A percentile compares a stretch with the other conserved stretches of the same genome.
Evolutionary conservation across 805 yeast genomes (phyloP).

Genomic region (Candida tibetensis): DNA sequence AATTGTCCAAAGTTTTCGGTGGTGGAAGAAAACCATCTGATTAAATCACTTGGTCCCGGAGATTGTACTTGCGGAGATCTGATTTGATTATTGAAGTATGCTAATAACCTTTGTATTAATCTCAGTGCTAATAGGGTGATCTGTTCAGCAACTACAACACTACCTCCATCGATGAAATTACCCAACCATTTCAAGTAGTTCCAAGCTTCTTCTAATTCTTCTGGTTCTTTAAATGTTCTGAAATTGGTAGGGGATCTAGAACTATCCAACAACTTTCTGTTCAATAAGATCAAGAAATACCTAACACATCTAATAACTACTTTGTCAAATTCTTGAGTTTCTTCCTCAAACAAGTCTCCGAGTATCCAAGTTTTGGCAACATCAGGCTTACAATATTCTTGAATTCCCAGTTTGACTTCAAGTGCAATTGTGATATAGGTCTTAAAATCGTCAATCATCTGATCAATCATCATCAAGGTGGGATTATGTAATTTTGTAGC

Average conservation of each 20-base stretch:
- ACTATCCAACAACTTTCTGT: slow-evolving; percentile 75
- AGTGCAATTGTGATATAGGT: slow-evolving; percentile 73
- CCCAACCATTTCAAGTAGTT: slow-evolving; percentile 74
- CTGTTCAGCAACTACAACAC: slow-evolving; percentile 75
- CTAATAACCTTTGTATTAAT: slow-evolving; percentile 63
- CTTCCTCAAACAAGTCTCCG: slow-evolving; percentile 58
- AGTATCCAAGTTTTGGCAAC: slow-evolving; percentile 67
- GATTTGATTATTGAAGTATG: slow-evolving; percentile 70
- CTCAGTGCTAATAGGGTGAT: slow-evolving; percentile 64
- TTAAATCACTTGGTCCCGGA: slow-evolving; percentile 35
- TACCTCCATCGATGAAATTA: slow-evolving; percentile 73
- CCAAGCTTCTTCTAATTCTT: slow-evolving; percentile 83
- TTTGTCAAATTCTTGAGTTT: slow-evolving; percentile 50
- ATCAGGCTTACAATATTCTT: slow-evolving; percentile 55
- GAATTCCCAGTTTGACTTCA: slow-evolving; percentile 65
- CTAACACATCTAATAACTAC: slow-evolving; percentile 71
- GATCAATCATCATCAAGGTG: slow-evolving; percentile 94
- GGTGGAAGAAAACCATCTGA: slow-evolving; percentile 65
- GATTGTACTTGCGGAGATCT: slow-evolving; percentile 51
- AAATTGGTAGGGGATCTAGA: slow-evolving; percentile 60
- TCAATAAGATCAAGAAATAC: slow-evolving; percentile 66
- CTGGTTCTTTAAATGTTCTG: slow-evolving; percentile 88
- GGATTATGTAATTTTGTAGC: slow-evolving; percentile 80
- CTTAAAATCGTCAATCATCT: slow-evolving; percentile 81
- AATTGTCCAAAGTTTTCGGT: slow-evolving; percentile 71